Conservation (phyloP, 2,329 filamentous ascomycete species). For the Zelopaecilomyces penicillatus region DNA sequence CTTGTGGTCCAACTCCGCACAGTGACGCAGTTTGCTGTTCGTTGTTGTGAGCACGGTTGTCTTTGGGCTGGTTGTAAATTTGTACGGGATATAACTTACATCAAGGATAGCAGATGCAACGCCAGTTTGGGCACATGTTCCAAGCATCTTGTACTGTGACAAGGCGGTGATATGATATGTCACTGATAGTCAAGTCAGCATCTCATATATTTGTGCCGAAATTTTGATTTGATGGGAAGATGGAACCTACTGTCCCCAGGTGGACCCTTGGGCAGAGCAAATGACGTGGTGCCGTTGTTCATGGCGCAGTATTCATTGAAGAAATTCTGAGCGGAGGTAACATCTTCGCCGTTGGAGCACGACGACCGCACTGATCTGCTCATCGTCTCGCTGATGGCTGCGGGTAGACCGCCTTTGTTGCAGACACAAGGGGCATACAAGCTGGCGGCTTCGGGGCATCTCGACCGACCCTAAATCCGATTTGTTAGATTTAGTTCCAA, state of each 20-base stretch:
- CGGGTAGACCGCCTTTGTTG: slow-evolving; percentile 40
- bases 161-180: slow-evolving; percentile 47
- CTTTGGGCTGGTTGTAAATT: neutral
- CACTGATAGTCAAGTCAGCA: slow-evolving; percentile 24
- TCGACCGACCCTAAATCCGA: slow-evolving; percentile 17
- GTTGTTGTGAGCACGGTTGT: neutral
- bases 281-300: slow-evolving; percentile 39
- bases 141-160: slow-evolving; percentile 35
- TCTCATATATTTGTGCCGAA: neutral
- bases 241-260: slow-evolving; percentile 41
- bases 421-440: slow-evolving; percentile 44
- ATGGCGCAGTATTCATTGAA: slow-evolving; percentile 45
- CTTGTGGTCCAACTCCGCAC: slow-evolving; percentile 38
- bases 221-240: no score
- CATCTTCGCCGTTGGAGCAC: slow-evolving; percentile 38
- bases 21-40: slow-evolving; percentile 23
- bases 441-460: slow-evolving; percentile 31
- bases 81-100: slow-evolving; percentile 20
- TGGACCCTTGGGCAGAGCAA: slow-evolving; percentile 36
- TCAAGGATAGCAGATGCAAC: slow-evolving; percentile 33
- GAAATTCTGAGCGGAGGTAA: slow-evolving; percentile 40
- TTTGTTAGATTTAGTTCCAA: neutral
- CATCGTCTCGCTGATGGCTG: slow-evolving; percentile 33
- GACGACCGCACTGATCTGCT: slow-evolving; percentile 32
- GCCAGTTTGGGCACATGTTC: slow-evolving; percentile 35